Base-by-base conservation (phyloP, 805 yeast genomes). In the Clavispora asparagi region DNA sequence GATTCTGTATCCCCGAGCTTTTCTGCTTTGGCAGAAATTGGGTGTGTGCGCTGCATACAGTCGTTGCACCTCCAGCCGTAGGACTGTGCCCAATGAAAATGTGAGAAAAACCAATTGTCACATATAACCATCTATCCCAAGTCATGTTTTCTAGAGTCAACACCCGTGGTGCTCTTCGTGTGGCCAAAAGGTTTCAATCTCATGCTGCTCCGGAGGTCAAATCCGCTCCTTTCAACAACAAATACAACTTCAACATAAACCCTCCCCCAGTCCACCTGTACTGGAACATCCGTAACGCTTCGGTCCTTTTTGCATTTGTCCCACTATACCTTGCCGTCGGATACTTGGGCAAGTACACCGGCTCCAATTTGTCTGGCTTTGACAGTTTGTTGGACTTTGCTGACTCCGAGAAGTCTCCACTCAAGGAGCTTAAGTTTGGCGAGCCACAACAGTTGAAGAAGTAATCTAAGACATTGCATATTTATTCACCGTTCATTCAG, bases 201-300 rank as follows among this genome's bases (percentile, higher is more conserved):
- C 56, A 52, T 35, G 58, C 57, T 27, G 51, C 56, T 31, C 53
- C 56, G 12, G 49, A 52, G 26, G 44, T 52, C 10, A 49, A 52
- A 40, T 58, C 56, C 29, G 46, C 68, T n/a, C 44, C 67, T n/a
- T 71, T 71, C 64, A 67, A 58, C 58, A 71, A 71, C 63, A 71
- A 70, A 48, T 55, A 62, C 59, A 64, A 67, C 57, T 71, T 71
- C 60, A 64, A 71, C 59, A 64, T 62, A 48, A 60, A 60, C 46
- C 76, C 76, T 31, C 77, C 77, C 36, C 76, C 70, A 42, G 71
- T 68, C 42, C 77, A 71, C 53, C 67, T 64, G 50, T 71, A 71
- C 61, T 71, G 77, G 77, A 68, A 64, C 53, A 56, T 58, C 51
- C 62, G 68, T 47, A 70, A 71, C 56, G 59, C 66, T 40, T 56